Base-by-base conservation (phyloP, 306 rosid species). In the Malus fusca region DNA sequence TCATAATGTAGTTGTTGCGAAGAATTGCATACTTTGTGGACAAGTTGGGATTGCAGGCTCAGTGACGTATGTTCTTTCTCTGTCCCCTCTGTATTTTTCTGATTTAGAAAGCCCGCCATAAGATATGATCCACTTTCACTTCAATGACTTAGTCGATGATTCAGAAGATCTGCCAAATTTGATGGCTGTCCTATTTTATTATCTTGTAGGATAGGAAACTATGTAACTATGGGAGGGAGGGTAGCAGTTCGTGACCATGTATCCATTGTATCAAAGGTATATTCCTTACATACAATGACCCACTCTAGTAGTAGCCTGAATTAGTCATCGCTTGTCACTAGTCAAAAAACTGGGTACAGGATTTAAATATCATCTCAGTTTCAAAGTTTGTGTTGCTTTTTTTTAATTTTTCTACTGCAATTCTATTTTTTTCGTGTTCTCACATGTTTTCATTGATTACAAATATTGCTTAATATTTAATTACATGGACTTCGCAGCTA, bases 11-110 rank as follows among this genome's bases (percentile, higher is more conserved):
- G 89, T 89, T 44, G 84, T 92, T 76, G 98, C 93, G 79, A 84
- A 87, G 71, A 85, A 78, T 69, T 95, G 98, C 83, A 78, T 92
- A 89, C 91, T 95, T 64, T 92, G 98, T 89, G 98, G 97, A 66
- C 97, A 92, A 90, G 97, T 85, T 75, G 98, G 98, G 72, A 89
- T 95, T 85, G 97, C 97, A 52, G 97, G 98, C 67, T 95, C 97
- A 6, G 98, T 84, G 69, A 92, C 87, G 97, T 92, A 89, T 4
- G 90, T 82, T 65, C 37, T 60, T 40, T 66, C 33, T 59, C 19
- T 79, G n/a, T 59, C 35, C 35, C 59, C 33, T 6, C 55, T 19
- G 63, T 70, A 46, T 43, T 44, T 55, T 65, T 31, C 67, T 69
- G 17, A 6, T 67, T 18, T 58, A 5, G 2, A 46, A 65, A 23